Percentiles rank a stretch among this genome's conserved stretches.
phyloP scores from a whole-genome alignment of 2,329 filamentous ascomycete species.

The Verticillium nubilum region DNA sequence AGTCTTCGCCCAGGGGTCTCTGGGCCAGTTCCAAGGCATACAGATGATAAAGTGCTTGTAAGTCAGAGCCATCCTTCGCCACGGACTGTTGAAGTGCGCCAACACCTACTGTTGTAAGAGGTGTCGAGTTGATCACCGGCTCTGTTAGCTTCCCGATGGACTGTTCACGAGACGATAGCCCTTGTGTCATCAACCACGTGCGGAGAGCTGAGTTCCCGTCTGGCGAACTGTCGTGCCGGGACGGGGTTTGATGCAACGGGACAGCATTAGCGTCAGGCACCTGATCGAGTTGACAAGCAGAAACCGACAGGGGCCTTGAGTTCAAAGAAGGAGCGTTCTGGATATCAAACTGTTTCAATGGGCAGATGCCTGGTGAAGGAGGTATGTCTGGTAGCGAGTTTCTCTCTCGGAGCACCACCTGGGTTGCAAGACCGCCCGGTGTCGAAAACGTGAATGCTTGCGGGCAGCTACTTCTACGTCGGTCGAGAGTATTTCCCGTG shows the following conservation, averaged over 20 bases:
- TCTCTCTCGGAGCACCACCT: constrained; percentile 8
- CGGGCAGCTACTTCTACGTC: constrained; percentile 6
- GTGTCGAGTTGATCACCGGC: background rate
- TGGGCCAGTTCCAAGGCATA: background rate
- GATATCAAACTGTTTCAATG: background rate
- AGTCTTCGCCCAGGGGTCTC: background rate
- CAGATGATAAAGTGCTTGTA: background rate
- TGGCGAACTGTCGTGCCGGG: constrained; percentile 5
- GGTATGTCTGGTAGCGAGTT: constrained; percentile 10
- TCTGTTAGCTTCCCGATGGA: background rate
- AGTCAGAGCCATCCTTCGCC: background rate
- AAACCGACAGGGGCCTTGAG: constrained; percentile 14
- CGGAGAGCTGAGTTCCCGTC: constrained; percentile 3
- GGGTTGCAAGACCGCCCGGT: background rate
- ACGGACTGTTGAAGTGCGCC: background rate
- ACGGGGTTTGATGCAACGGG: background rate
- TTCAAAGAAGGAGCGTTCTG: constrained; percentile 12
- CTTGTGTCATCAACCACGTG: constrained; percentile 8
- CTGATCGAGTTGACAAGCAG: background rate
- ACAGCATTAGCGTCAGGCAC: background rate
- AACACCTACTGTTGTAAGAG: background rate
- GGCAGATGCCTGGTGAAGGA: constrained; percentile 7
- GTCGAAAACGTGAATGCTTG: background rate
- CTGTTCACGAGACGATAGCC: constrained; percentile 1
- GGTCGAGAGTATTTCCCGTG: background rate